Evolutionary conservation across 441 rosid genomes (phyloP).

Genomic region (Oxalis stricta): DNA sequence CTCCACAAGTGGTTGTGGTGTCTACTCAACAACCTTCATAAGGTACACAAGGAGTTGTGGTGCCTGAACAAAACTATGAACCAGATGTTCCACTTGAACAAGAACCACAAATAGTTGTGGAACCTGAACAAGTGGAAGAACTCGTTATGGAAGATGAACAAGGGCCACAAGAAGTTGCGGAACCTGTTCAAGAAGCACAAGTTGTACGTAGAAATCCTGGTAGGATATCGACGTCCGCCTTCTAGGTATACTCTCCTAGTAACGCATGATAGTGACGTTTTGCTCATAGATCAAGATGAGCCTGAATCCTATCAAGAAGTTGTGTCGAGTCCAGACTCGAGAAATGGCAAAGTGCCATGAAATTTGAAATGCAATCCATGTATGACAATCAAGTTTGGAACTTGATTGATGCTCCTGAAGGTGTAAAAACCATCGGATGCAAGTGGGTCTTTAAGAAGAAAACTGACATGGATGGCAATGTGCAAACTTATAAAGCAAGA

Average conservation of each 20-base stretch:
- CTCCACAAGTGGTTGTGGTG: no score
- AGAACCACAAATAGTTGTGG: no score
- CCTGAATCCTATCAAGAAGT: background rate
- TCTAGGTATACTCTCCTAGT: background rate
- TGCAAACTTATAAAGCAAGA: constrained; percentile 2
- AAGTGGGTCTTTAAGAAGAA: constrained; percentile 8
- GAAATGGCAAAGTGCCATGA: constrained; percentile 10
- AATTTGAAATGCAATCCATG: constrained; percentile 8
- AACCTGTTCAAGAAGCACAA: no score
- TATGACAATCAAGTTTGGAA: constrained; percentile 3
- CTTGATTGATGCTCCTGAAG: constrained; percentile 3
- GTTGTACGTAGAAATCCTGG: no score
- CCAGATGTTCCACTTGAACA: no score
- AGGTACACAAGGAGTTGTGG: no score
- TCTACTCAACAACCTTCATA: no score
- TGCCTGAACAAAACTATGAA: no score
- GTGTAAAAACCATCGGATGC: background rate
- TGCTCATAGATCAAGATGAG: constrained; percentile 2
- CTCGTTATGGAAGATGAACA: no score
- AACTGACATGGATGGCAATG: constrained; percentile 7
- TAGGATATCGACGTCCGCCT: no score
- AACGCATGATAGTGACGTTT: background rate
- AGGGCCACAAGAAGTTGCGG: no score
- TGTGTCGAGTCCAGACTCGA: background rate
- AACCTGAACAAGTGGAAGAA: no score